These are phyloP conservation scores for Cyberlindnera maclurae DNA, from an alignment of 805 yeast species.

Conservation along the genomic window DNA sequence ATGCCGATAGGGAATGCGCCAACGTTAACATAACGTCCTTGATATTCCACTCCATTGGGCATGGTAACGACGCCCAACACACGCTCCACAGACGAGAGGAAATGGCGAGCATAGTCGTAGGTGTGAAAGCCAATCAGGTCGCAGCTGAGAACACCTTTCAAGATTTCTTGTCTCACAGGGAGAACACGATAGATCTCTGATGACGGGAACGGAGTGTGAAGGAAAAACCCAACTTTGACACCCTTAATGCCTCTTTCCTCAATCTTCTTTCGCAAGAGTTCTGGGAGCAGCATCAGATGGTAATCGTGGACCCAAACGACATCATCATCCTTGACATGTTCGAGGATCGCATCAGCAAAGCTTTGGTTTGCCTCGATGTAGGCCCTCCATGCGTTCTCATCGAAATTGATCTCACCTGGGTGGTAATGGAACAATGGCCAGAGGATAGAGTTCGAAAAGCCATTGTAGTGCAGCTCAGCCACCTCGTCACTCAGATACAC, in stretches of 20 bases:
- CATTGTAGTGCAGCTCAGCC: conserved; percentile 95
- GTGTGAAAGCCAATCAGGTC: conserved; percentile 97
- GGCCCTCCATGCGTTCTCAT: conserved; percentile 97
- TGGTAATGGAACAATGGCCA: conserved; percentile 99
- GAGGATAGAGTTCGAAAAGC: conserved; percentile 86
- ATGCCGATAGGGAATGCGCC: conserved; percentile 99
- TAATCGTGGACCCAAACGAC: conserved; percentile 97
- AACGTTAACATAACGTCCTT: conserved; percentile 70
- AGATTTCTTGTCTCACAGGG: conserved; percentile 90
- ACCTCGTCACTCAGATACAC: conserved; percentile 80
- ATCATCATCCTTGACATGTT: conserved; percentile 71
- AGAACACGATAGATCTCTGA: conserved; percentile 92
- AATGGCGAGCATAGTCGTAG: conserved; percentile 97
- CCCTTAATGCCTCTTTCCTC: conserved; percentile 37
- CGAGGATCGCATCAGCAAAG: conserved; percentile 70
- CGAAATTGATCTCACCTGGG: conserved; percentile 98
- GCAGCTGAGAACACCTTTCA: conserved; percentile 88
- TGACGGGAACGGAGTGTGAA: conserved; percentile 98
- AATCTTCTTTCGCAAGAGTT: conserved; percentile 66
- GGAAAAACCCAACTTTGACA: conserved; percentile 82
- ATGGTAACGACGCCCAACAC: conserved; percentile 75
- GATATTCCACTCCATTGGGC: conserved; percentile 84
- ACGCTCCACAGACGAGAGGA: conserved; percentile 80
- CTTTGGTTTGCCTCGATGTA: conserved; percentile 85
- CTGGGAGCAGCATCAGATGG: conserved; percentile 92